Base-by-base conservation (phyloP, 768 basidiomycete genomes). In the Infundibulicybe gibba region DNA sequence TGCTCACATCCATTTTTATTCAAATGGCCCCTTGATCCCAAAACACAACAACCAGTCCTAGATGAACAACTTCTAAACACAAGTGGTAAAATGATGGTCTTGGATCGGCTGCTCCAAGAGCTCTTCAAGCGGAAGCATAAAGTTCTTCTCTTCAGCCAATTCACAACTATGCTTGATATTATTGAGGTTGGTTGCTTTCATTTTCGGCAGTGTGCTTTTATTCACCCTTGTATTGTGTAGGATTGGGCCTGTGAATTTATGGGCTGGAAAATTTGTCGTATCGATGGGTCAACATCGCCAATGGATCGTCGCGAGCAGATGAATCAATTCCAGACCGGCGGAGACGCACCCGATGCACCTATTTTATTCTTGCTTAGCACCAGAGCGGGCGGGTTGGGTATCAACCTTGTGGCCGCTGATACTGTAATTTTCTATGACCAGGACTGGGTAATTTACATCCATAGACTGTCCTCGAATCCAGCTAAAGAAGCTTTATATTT, bases 71-170 rank as follows among this genome's bases (percentile, higher is more conserved):
- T 97, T 30, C 80, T 94, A 19, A 83, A 87, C 47, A 82, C 83
- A 0, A 92, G 89, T 47, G 97, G 97, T 14, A 99, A 99, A 74
- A 98, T 98, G 95, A 86, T 98, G 76, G 71, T 99, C 2, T 78
- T 99, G 0, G 90, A 97, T 52, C 81, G 94, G 5, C 70, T 99
- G 8, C 76, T 99, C 6, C 80, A 80, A 30, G 93, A 85, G 47
- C 67, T 99, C 25, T 91, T 98, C 65, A 71, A 69, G 33, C 69
- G 84, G 2, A 79, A 76, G 6, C 94, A 95, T 65, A 95, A 93
- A 60, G 89, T 91, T 0, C 66, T 94, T n/a, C 59, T 89, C 11
- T 90, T 89, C 65, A 90, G 89, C 48, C 95, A 99, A 66, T 98
- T 99, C 66, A 94, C 89, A 40, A 93, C 87, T 3, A 93, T 98